phyloP scores from a whole-genome alignment of 1,284 basidiomycete species.

The Ceratobasidium papillatum region DNA sequence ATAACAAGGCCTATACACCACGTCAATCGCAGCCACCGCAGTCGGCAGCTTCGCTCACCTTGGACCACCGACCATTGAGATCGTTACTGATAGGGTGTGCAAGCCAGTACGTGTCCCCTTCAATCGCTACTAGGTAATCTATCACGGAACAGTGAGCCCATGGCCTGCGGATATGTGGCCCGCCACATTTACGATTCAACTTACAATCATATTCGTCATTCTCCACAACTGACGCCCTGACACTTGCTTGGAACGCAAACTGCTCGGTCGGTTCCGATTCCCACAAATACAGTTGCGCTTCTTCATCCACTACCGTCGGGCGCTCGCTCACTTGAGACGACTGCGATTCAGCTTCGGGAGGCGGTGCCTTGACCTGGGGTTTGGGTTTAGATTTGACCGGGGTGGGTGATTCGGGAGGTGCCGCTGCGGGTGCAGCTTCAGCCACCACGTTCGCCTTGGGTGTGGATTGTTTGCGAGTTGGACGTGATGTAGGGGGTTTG shows the following conservation, averaged over 20 bases:
- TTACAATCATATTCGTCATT: conserved; percentile 59
- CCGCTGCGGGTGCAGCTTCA: background rate
- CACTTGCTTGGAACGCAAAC: conserved; percentile 79
- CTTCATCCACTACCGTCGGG: conserved; percentile 41
- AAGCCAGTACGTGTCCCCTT: conserved; percentile 61
- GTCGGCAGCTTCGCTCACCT: conserved; percentile 50
- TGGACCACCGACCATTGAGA: conserved; percentile 78
- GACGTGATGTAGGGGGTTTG: conserved; percentile 50
- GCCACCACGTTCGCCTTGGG: conserved; percentile 23
- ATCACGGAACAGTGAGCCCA: background rate
- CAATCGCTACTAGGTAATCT: conserved; percentile 68
- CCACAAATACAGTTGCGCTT: conserved; percentile 71
- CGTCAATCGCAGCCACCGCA: conserved; percentile 31
- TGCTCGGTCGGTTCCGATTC: conserved; percentile 61
- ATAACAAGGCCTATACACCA: conserved; percentile 50
- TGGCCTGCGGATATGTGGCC: conserved; percentile 7
- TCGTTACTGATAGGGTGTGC: conserved; percentile 71
- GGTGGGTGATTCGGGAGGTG: conserved; percentile 31
- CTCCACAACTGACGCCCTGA: conserved; percentile 73
- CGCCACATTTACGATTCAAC: conserved; percentile 37
- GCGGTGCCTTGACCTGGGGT: conserved; percentile 22
- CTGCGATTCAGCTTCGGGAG: conserved; percentile 40
- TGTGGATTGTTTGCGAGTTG: conserved; percentile 21
- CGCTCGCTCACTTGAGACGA: conserved; percentile 38
- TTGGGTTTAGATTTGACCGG: conserved; percentile 14